These are phyloP conservation scores for Leccinum subspadiceum DNA, from an alignment of 1,284 basidiomycete species.

Conservation along the genomic window DNA sequence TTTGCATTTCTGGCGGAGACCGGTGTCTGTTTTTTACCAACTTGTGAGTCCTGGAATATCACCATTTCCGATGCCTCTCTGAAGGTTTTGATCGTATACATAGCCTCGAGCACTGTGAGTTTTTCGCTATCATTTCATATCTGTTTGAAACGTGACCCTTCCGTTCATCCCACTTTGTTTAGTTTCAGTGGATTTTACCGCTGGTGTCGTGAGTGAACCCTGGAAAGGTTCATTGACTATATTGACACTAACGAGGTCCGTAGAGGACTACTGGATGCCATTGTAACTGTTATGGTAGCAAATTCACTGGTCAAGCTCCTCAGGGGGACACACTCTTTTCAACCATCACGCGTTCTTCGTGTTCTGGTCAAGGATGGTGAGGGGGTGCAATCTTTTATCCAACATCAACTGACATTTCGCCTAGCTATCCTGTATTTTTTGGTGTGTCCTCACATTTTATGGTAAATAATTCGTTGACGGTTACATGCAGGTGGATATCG, in stretches of 20 bases:
- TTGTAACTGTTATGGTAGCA: not conserved
- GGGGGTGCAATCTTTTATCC: not conserved
- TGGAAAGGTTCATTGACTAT: not conserved
- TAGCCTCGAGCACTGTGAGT: not conserved
- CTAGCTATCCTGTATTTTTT: slow-evolving; percentile 1
- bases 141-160: not conserved
- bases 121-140: not conserved
- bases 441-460: not conserved
- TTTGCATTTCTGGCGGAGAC: not conserved
- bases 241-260: not conserved
- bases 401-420: not conserved
- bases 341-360: not conserved
- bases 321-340: not conserved
- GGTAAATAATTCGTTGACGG: not conserved
- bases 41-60: not conserved
- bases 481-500: not conserved
- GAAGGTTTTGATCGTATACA: not conserved
- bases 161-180: not conserved
- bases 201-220: not conserved
- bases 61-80: not conserved
- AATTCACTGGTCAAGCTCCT: not conserved
- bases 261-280: not conserved
- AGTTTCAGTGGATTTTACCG: not conserved
- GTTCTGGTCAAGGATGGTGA: slow-evolving; percentile 1
- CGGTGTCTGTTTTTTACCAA: not conserved